Conservation (phyloP, 1,284 basidiomycete species). For the Mycena sp. region DNA sequence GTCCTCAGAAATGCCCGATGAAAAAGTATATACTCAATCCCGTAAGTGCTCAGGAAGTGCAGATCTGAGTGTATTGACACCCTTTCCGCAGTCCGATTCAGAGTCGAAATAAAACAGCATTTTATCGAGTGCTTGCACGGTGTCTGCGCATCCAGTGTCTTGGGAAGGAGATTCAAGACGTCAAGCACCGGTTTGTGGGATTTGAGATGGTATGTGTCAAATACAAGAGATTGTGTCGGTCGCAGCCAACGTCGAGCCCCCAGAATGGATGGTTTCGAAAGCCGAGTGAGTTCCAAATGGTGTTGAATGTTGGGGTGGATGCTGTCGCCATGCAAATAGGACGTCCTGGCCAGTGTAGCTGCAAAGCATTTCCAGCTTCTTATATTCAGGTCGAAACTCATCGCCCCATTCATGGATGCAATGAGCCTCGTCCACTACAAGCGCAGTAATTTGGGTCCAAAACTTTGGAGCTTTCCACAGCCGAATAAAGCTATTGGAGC, state of each 20-base stretch:
- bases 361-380: neutral
- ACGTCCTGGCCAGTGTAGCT: constrained; percentile 38
- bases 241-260: constrained; percentile 42
- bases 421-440: constrained; percentile 8
- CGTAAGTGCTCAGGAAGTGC: constrained; percentile 19
- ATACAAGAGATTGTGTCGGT: constrained; percentile 37
- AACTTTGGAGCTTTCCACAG: constrained; percentile 34
- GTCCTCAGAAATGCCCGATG: constrained; percentile 17
- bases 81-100: neutral
- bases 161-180: constrained; percentile 32
- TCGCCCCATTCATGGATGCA: constrained; percentile 15
- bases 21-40: constrained; percentile 27
- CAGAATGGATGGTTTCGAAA: constrained; percentile 42
- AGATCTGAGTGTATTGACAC: neutral
- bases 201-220: constrained; percentile 25
- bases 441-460: neutral
- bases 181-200: constrained; percentile 32
- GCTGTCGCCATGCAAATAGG: constrained; percentile 42
- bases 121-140: neutral
- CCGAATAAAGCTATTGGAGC: constrained; percentile 31
- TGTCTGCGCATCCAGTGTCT: constrained; percentile 6
- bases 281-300: constrained; percentile 37
- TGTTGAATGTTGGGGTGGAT: constrained; percentile 36
- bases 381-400: constrained; percentile 6
- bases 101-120: constrained; percentile 11